These are phyloP conservation scores for Macrolepiota fuliginosa DNA, from an alignment of 768 basidiomycete species.

Conservation along the genomic window DNA sequence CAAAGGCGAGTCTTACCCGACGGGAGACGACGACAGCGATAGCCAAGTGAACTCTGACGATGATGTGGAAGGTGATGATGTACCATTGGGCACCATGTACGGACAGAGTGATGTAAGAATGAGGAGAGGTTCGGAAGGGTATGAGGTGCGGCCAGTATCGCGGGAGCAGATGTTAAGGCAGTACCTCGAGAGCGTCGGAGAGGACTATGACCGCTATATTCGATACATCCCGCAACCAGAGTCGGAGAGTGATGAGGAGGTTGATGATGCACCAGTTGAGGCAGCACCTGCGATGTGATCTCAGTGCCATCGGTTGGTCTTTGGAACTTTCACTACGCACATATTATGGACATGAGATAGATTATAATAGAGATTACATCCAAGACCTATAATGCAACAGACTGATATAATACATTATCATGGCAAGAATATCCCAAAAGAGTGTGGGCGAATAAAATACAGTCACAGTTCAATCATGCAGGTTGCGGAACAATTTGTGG, in stretches of 20 bases:
- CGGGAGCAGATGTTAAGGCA: slow-evolving; percentile 63
- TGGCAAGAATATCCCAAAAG: background rate
- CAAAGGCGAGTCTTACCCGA: slow-evolving; percentile 27
- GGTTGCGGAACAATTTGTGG: background rate
- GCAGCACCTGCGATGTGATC: slow-evolving; percentile 1
- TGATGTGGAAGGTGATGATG: slow-evolving; percentile 19
- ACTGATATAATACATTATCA: background rate
- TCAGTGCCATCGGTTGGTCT: background rate
- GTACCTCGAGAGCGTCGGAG: slow-evolving; percentile 53
- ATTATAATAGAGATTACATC: slow-evolving; percentile 7
- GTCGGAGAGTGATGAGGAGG: slow-evolving; percentile 44
- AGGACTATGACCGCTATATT: slow-evolving; percentile 60
- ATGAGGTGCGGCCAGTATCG: slow-evolving; percentile 61
- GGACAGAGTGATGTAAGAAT: slow-evolving; percentile 28
- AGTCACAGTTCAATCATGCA: background rate
- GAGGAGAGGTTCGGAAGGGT: slow-evolving; percentile 80
- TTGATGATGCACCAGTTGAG: slow-evolving; percentile 23
- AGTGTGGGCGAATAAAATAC: too few relatives aligned
- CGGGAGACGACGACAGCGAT: slow-evolving; percentile 26
- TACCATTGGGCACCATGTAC: background rate
- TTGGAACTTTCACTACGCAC: background rate
- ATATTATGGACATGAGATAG: background rate
- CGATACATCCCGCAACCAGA: slow-evolving; percentile 62
- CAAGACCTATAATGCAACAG: background rate
- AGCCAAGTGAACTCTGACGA: slow-evolving; percentile 25